These are phyloP conservation scores for Cercospora zeae-maydis DNA, from an alignment of 2,329 filamentous ascomycete species.

Conservation along the genomic window DNA sequence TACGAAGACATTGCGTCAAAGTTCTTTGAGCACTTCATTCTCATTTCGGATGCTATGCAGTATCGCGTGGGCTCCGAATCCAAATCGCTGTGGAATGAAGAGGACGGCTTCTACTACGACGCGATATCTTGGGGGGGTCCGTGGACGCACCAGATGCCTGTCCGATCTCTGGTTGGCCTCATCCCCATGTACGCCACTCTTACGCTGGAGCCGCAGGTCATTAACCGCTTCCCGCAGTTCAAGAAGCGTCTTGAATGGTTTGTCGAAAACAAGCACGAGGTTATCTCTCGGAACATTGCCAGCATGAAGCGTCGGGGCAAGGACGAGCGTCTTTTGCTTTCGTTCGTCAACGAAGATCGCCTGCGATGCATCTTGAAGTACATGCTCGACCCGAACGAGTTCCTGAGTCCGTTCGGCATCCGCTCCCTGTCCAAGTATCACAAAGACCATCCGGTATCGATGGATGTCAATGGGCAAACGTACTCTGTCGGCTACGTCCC, in stretches of 20 bases:
- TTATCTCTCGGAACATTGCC: conserved; percentile 90
- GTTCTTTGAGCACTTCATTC: conserved; percentile 97
- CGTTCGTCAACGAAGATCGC: conserved; percentile 90
- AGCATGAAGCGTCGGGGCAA: conserved; percentile 89
- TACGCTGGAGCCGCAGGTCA: conserved; percentile 87
- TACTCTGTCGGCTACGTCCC: conserved; percentile 88
- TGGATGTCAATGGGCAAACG: conserved; percentile 89
- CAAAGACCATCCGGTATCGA: conserved; percentile 83
- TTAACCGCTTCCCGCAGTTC: conserved; percentile 87
- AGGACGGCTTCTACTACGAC: conserved; percentile 98
- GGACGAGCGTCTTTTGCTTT: conserved; percentile 79
- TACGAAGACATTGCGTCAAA: conserved; percentile 98
- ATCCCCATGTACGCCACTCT: conserved; percentile 91
- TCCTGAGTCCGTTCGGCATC: conserved; percentile 85
- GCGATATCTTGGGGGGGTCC: conserved; percentile 95
- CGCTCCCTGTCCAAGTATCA: conserved; percentile 89
- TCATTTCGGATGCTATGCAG: conserved; percentile 96
- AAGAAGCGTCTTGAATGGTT: conserved; percentile 95
- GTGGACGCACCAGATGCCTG: conserved; percentile 87
- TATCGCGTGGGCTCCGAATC: conserved; percentile 64
- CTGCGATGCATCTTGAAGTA: conserved; percentile 81
- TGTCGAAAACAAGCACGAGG: conserved; percentile 77
- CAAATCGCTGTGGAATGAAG: conserved; percentile 89
- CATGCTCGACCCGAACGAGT: conserved; percentile 93
- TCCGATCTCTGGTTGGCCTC: conserved; percentile 85